A percentile compares a stretch with the other conserved stretches of the same genome.
These are phyloP conservation scores for Blastocystis sp. DNA, from an alignment of 352 stramenopile genomes.

Conservation along the genomic window DNA sequence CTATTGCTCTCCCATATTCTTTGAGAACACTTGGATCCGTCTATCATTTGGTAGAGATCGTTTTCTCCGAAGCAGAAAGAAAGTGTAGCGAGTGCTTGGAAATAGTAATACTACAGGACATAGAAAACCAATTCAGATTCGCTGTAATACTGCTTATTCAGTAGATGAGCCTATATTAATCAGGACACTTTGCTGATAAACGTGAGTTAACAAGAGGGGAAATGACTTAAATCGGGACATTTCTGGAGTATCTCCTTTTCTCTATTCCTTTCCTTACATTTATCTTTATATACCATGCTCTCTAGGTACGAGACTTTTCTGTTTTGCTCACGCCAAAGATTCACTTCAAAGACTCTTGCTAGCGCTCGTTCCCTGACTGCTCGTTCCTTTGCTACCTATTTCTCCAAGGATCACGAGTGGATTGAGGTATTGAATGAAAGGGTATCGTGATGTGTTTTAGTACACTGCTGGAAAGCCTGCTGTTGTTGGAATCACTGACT, in stretches of 20 bases:
- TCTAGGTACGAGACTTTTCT: constrained; percentile 29
- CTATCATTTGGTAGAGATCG: too few species aligned
- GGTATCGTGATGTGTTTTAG: not conserved
- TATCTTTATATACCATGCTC: constrained; percentile 23
- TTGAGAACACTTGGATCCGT: too few species aligned
- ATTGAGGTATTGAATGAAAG: constrained; percentile 46
- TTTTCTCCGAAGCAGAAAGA: too few species aligned
- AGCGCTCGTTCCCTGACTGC: not conserved
- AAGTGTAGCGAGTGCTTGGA: too few species aligned
- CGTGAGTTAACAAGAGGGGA: too few species aligned
- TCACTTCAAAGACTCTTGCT: constrained; percentile 56
- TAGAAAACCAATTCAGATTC: too few species aligned
- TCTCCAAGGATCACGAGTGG: constrained; percentile 63
- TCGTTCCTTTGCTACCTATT: constrained; percentile 63
- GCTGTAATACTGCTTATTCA: too few species aligned
- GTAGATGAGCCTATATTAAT: too few species aligned
- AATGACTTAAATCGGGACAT: not conserved
- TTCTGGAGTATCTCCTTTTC: not conserved
- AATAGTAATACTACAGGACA: too few species aligned
- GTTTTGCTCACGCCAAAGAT: not conserved
- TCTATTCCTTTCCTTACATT: not conserved
- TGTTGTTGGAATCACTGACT: constrained; percentile 89
- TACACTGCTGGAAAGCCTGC: constrained; percentile 62
- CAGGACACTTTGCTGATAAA: too few species aligned
- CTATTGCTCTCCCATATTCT: too few species aligned